phyloP scores from a whole-genome alignment of 768 basidiomycete species.

The Tephrocybe sp. region DNA sequence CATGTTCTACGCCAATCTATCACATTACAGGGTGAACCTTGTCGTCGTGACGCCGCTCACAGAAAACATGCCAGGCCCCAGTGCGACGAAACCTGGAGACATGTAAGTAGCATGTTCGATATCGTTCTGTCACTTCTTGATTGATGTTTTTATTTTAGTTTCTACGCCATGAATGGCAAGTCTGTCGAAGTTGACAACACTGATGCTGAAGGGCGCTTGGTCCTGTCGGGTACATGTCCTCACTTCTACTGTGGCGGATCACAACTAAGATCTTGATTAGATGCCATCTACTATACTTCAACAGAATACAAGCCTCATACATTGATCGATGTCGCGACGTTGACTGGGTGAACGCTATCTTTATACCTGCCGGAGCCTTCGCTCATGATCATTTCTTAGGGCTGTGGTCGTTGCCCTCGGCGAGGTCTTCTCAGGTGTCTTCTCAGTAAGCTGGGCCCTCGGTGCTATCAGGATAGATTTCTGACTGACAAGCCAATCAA shows the following conservation, averaged over 20 bases:
- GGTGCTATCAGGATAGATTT: neutral
- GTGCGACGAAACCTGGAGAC: conserved; percentile 82
- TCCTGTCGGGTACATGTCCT: conserved; percentile 59
- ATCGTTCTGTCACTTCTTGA: neutral
- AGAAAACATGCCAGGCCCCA: conserved; percentile 83
- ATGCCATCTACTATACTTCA: conserved; percentile 83
- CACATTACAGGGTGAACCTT: conserved; percentile 62
- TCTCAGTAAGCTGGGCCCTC: conserved; percentile 48
- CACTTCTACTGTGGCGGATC: neutral
- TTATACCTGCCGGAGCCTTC: neutral
- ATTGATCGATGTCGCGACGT: conserved; percentile 84
- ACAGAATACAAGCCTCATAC: conserved; percentile 79
- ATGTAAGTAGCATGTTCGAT: conserved; percentile 49
- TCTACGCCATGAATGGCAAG: conserved; percentile 90
- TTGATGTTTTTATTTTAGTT: conserved; percentile 31
- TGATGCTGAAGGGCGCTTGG: conserved; percentile 78
- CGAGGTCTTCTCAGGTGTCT: conserved; percentile 76
- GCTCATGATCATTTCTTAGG: conserved; percentile 30
- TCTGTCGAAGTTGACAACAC: conserved; percentile 87
- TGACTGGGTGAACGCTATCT: conserved; percentile 59
- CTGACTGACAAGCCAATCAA: neutral
- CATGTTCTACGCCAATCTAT: neutral
- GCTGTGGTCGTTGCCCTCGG: conserved; percentile 76
- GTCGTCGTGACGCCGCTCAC: conserved; percentile 72
- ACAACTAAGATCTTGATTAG: conserved; percentile 32